Evolutionary conservation across 2,329 filamentous ascomycete genomes (phyloP).

Genomic region (Penicillium sp.): DNA sequence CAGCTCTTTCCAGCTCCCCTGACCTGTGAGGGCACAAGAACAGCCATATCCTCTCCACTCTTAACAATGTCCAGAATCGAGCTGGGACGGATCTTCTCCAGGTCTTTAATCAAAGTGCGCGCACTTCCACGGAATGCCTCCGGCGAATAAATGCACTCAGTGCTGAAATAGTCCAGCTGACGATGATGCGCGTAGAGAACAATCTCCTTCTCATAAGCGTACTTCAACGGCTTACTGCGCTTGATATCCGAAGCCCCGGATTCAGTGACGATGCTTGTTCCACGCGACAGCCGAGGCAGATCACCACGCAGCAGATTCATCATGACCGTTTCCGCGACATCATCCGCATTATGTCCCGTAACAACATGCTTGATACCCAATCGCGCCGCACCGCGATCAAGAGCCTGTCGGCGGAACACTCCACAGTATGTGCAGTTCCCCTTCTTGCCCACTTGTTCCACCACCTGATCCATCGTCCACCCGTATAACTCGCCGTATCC

Average conservation of each 20-base stretch:
- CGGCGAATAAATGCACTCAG: conserved; percentile 96
- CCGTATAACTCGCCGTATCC: conserved; percentile 93
- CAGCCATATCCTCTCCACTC: conserved; percentile 95
- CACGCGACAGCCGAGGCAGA: conserved; percentile 78
- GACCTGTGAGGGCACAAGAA: conserved; percentile 67
- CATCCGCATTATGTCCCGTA: conserved; percentile 96
- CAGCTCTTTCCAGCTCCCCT: conserved; percentile 33
- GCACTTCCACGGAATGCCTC: conserved; percentile 95
- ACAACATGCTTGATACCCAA: conserved; percentile 89
- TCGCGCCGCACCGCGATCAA: conserved; percentile 87
- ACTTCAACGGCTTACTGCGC: conserved; percentile 94
- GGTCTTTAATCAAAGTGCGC: conserved; percentile 86
- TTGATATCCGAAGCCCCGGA: conserved; percentile 82
- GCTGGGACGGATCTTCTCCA: conserved; percentile 89
- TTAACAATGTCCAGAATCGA: conserved; percentile 92
- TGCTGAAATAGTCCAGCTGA: conserved; percentile 95
- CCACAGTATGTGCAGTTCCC: conserved; percentile 99
- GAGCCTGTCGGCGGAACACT: conserved; percentile 88
- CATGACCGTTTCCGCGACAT: conserved; percentile 93
- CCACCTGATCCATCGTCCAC: conserved; percentile 99
- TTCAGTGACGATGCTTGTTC: conserved; percentile 84
- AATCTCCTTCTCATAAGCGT: conserved; percentile 98
- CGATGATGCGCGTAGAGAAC: conserved; percentile 97
- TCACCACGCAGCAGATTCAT: conserved; percentile 96
- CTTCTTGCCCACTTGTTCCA: conserved; percentile 94